Percentiles rank a stretch among this genome's conserved stretches.
phyloP scores from a whole-genome alignment of 2,329 filamentous ascomycete genomes.

The Byssoonygena ceratinophila region DNA sequence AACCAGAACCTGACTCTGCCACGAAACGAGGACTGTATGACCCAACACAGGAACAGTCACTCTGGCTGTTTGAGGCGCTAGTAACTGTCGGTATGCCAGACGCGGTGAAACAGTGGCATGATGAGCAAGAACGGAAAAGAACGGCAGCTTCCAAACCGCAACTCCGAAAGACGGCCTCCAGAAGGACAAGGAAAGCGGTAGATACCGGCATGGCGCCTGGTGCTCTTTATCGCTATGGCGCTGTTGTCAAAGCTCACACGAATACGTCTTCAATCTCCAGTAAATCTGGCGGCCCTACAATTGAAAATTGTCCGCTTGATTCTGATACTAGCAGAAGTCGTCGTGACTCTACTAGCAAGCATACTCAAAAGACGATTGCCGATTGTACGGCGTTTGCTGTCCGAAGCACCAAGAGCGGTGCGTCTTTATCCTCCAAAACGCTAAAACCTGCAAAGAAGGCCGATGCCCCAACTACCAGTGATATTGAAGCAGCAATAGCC shows the following conservation, averaged over 20 bases:
- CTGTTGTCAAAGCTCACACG: constrained; percentile 23
- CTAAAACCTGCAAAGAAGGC: not conserved
- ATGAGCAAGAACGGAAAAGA: constrained; percentile 28
- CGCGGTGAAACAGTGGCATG: constrained; percentile 56
- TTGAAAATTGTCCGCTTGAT: constrained; percentile 17
- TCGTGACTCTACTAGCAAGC: not conserved
- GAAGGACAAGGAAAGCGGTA: constrained; percentile 28
- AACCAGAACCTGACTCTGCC: constrained; percentile 17
- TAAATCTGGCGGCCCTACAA: constrained; percentile 14
- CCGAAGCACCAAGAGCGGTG: not conserved
- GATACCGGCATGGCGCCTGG: constrained; percentile 34
- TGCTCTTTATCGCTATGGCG: constrained; percentile 34
- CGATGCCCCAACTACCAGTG: constrained; percentile 1
- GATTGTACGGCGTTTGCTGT: constrained; percentile 7
- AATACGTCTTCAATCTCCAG: not conserved
- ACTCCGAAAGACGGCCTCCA: constrained; percentile 23
- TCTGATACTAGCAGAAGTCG: constrained; percentile 12
- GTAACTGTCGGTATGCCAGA: constrained; percentile 55
- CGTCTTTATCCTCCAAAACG: not conserved
- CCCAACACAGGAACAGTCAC: constrained; percentile 52
- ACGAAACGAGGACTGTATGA: constrained; percentile 42
- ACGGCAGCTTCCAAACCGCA: constrained; percentile 20
- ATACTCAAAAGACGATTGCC: constrained; percentile 4
- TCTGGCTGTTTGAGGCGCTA: constrained; percentile 59
- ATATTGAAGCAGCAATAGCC: constrained; percentile 13